Percentiles rank a stretch among this genome's conserved stretches.
Conservation (phyloP, 495 filamentous ascomycete species). For the Diplogelasinospora grovesii region DNA sequence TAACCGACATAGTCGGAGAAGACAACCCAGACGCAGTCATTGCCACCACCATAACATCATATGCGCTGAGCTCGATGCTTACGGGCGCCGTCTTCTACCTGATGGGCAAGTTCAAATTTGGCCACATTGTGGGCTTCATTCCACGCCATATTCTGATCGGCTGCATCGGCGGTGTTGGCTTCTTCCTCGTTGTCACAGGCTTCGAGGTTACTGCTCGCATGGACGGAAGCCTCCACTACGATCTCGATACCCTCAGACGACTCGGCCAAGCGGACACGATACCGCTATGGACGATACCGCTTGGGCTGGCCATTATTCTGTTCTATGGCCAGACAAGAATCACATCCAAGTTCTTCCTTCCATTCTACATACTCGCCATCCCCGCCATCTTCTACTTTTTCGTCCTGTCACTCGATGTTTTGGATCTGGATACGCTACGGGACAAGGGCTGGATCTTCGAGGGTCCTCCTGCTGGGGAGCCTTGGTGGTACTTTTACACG, state of each 20-base stretch:
- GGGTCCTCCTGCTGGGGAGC: conserved; percentile 71
- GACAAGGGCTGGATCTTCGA: conserved; percentile 83
- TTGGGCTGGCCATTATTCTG: conserved; percentile 69
- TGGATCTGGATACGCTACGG: conserved; percentile 58
- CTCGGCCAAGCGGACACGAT: conserved; percentile 67
- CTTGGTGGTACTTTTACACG: conserved; percentile 95
- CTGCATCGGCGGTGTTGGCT: conserved; percentile 96
- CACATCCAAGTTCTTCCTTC: conserved; percentile 74
- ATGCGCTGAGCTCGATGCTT: conserved; percentile 82
- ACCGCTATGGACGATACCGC: conserved; percentile 74
- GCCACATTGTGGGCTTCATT: conserved; percentile 91
- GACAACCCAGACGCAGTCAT: conserved; percentile 78
- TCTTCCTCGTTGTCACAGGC: conserved; percentile 85
- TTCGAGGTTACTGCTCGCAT: conserved; percentile 91
- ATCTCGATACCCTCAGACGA: conserved; percentile 63
- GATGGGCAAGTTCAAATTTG: conserved; percentile 78
- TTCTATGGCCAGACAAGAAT: conserved; percentile 66
- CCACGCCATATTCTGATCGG: conserved; percentile 93
- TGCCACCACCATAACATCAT: conserved; percentile 86
- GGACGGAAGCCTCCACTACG: conserved; percentile 74
- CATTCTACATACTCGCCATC: conserved; percentile 78
- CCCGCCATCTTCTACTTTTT: conserved; percentile 77
- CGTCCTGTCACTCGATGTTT: conserved; percentile 54
- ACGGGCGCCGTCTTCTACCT: conserved; percentile 87
- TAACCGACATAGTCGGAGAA: conserved; percentile 68